Evolutionary conservation across 352 stramenopile genomes (phyloP), one percentile per base, ranked within the genome.

Genomic region (Phytophthora cajani): DNA sequence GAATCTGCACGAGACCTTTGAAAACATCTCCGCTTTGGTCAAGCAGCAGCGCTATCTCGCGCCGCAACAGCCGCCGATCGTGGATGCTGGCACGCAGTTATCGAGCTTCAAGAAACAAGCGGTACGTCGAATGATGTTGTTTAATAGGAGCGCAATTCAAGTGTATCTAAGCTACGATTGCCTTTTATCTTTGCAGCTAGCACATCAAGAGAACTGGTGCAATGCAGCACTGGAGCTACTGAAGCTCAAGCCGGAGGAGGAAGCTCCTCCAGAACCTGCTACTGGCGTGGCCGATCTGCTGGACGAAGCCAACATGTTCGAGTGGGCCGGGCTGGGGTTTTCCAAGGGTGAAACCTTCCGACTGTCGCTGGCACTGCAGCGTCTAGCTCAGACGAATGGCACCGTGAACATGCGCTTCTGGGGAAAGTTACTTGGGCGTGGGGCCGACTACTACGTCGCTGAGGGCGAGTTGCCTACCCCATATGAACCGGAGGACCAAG

Each of bases 1-100:
- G 36, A 92, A 97, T 71, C 82, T 94, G 5, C 74, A 87, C 56
- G 88, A 95, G 38, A 81, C 80, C 10, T 98, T 98, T 64, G 93
- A 98, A 77, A 88, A 89, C 33, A 79, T 98, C 21, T 97, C 91
- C 0, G 85, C 85, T 0, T 71, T 83, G 2, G 90, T 98, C 27
- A 97, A 96, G 61, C 87, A 94, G 69, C 82, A 95, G 40, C 82
- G 83, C 3, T 93, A 90, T 53, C 42, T 88, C 33, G 60, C 64
- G 7, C 72, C 81, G 1, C 75, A 63, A 57, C 71, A 78, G 58
- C 72, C 59, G 25, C 64, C 78, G 33, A 78, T 64, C 19, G 69
- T 60, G 5, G 75, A 79, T 47, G 55, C 32, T n/a, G 60, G 61
- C 10, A 59, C 58, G 0, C 62, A 77, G 11, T 56, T 79, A 9